Percentiles rank a stretch among this genome's conserved stretches.
phyloP scores from a whole-genome alignment of 176 grass and related monocot genomes.

The Oryza australiensis region DNA sequence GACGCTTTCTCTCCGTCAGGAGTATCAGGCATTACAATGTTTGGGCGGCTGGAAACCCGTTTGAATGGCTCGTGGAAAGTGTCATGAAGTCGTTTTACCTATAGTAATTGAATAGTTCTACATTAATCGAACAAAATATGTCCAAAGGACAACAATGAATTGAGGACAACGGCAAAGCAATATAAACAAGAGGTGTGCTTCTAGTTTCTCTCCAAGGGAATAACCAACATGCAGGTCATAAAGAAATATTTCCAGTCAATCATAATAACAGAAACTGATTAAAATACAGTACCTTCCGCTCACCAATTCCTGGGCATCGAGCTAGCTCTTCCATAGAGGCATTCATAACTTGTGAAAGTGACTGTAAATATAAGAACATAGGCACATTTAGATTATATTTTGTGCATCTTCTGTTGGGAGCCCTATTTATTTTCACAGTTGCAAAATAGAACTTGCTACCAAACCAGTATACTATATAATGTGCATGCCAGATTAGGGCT shows the following conservation, averaged over 20 bases:
- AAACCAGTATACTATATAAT: constrained; percentile 1
- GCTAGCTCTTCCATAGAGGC: constrained; percentile 96
- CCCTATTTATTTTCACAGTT: not conserved
- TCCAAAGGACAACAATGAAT: not conserved
- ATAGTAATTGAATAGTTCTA: constrained; percentile 17
- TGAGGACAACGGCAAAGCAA: not conserved
- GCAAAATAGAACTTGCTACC: not conserved
- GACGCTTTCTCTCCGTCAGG: constrained; percentile 52
- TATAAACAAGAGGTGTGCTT: not conserved
- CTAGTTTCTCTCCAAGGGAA: constrained; percentile 2
- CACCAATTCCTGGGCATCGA: constrained; percentile 88
- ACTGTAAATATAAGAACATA: constrained; percentile 47
- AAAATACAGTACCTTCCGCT: constrained; percentile 63
- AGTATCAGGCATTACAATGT: constrained; percentile 63
- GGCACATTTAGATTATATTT: constrained; percentile 13
- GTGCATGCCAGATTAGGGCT: not conserved
- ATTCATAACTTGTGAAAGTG: constrained; percentile 95
- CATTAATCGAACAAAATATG: constrained; percentile 6
- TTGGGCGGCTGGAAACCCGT: constrained; percentile 42
- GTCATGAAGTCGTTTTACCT: constrained; percentile 91
- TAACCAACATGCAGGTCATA: not conserved
- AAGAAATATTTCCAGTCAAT: constrained; percentile 10
- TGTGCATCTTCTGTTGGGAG: not conserved
- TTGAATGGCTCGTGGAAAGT: constrained; percentile 94
- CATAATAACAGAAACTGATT: not conserved